phyloP scores from a whole-genome alignment of 2,329 filamentous ascomycete genomes.

The Periconia sp. region DNA sequence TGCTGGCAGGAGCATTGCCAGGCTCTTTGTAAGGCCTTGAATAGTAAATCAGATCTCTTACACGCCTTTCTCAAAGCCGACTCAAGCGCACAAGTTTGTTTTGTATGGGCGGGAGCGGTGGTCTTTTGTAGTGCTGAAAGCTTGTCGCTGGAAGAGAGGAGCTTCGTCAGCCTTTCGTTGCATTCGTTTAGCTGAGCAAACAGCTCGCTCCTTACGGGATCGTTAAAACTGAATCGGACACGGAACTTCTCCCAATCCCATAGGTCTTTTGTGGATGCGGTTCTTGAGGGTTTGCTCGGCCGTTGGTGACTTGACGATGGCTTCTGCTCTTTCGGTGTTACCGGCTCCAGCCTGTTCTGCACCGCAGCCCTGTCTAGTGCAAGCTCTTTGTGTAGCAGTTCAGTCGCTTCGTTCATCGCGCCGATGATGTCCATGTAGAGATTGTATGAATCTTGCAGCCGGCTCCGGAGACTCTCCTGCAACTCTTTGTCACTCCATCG shows the following conservation, averaged over 20 bases:
- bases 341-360: slow-evolving; percentile 10
- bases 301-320: neutral
- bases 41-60: slow-evolving; percentile 17
- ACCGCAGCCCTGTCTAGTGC: slow-evolving; percentile 11
- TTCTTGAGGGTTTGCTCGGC: too few relatives aligned
- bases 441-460: slow-evolving; percentile 18
- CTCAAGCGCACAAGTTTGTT: slow-evolving; percentile 11
- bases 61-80: slow-evolving; percentile 11
- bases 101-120: neutral
- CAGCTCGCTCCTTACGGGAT: slow-evolving; percentile 12
- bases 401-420: slow-evolving; percentile 14
- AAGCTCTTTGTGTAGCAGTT: slow-evolving; percentile 18
- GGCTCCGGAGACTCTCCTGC: slow-evolving; percentile 9
- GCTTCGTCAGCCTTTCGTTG: slow-evolving; percentile 20
- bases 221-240: slow-evolving; percentile 17
- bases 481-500: slow-evolving; percentile 9
- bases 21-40: slow-evolving; percentile 17
- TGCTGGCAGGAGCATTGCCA: slow-evolving; percentile 23
- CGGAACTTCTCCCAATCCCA: slow-evolving; percentile 18
- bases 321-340: slow-evolving; percentile 1
- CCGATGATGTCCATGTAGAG: slow-evolving; percentile 16
- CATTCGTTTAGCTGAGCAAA: slow-evolving; percentile 18
- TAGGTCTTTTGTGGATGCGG: slow-evolving; percentile 1
- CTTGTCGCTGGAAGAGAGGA: slow-evolving; percentile 19
- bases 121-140: slow-evolving; percentile 11